Base-by-base conservation (phyloP, 2,329 filamentous ascomycete genomes). In the Xylaria sp. region DNA sequence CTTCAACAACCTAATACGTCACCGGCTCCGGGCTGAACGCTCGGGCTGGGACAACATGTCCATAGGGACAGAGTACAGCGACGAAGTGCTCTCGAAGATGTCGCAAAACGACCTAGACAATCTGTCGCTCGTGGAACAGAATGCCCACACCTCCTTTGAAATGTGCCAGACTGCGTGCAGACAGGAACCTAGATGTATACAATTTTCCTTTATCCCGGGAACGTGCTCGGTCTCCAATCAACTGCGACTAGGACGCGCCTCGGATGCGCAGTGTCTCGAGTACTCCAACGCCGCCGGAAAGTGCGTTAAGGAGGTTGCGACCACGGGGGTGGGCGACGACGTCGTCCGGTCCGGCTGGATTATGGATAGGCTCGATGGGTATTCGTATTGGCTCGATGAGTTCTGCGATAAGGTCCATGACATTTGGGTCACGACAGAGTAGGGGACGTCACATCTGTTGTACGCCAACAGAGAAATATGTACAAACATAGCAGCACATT, bases 21-120 rank as follows among this genome's bases (percentile, higher is more conserved):
- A 66, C 50, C 67, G 70, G 57, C 70, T 74, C 13, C 67, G 64
- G 8, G 55, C 56, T 6, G 71, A 70, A 44, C 63, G 71, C 2
- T 13, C 57, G 3, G 64, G 54, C 20, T 74, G 73, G 73, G 73
- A 73, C 48, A 74, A 73, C 20, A 69, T 74, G 58, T 70, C 73
- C 3, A 62, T 64, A 32, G 74, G 73, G n/a, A 52, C 46, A 1
- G 70, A 72, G 59, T 74, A 74, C 48, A 74, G 74, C 65, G 71
- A 73, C 0, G 72, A 71, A 55, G 57, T 54, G 13, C 63, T 74
- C 23, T 60, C 62, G 34, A 68, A 62, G 57, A 50, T 72, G 7
- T 69, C 71, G 23, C 66, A 66, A 13, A 63, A 61, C 61, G 63
- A 69, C 2, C 4, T 69, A 1, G 71, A 72, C 28, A 66, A 69